Conservation (phyloP, 345 rosid species). For the Lepidium sativum region DNA sequence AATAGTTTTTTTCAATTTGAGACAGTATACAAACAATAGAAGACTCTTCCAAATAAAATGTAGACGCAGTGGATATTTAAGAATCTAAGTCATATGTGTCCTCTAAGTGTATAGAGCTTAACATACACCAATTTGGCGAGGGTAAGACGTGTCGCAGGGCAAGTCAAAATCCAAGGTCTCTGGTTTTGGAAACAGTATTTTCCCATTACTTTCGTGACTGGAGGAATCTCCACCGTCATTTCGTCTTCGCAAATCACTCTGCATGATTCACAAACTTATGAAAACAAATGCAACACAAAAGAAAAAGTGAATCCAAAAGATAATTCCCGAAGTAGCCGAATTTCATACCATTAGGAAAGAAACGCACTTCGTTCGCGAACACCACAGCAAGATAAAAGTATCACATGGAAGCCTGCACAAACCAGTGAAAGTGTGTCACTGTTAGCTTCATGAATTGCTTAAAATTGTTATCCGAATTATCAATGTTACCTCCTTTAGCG, state of each 20-base stretch:
- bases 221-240: slow-evolving; percentile 28
- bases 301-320: not conserved
- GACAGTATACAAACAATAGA: not conserved
- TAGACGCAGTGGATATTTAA: not conserved
- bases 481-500: no score
- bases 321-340: not conserved
- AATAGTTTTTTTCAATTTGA: not conserved
- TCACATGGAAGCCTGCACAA: slow-evolving; percentile 18
- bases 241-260: slow-evolving; percentile 28
- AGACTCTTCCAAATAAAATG: not conserved
- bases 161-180: slow-evolving; percentile 52
- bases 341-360: slow-evolving; percentile 10
- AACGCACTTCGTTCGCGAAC: not conserved
- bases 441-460: not conserved
- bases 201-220: slow-evolving; percentile 10
- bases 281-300: not conserved
- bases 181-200: slow-evolving; percentile 41
- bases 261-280: not conserved
- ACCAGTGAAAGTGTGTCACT: not conserved
- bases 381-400: not conserved
- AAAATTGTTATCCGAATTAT: no score
- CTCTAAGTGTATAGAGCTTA: not conserved
- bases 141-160: slow-evolving; percentile 28
- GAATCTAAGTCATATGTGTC: not conserved
- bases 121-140: slow-evolving; percentile 42